A percentile compares a stretch with the other conserved stretches of the same genome.
Conservation (phyloP, 768 basidiomycete species). For the Pluteus cervinus region DNA sequence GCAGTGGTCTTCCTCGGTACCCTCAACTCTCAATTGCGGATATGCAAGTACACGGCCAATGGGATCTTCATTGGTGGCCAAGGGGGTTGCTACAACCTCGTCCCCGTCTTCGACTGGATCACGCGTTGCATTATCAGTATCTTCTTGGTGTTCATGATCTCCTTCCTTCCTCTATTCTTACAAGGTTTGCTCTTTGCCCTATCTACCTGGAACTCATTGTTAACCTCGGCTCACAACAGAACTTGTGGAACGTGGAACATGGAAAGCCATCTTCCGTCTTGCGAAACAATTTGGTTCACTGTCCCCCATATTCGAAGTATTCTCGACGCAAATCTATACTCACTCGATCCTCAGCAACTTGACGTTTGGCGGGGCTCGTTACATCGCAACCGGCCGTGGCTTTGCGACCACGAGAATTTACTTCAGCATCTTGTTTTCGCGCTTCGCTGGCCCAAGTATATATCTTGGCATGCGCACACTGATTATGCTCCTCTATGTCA, state of each 20-base stretch:
- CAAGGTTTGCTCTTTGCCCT: conserved; percentile 55
- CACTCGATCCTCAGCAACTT: conserved; percentile 96
- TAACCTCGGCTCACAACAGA: conserved; percentile 41
- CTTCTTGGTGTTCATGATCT: conserved; percentile 97
- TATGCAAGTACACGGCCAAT: conserved; percentile 73
- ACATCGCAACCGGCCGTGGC: conserved; percentile 98
- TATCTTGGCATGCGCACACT: conserved; percentile 94
- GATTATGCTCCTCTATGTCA: conserved; percentile 90
- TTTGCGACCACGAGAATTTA: conserved; percentile 95
- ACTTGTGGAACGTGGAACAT: conserved; percentile 91
- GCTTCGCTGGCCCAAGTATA: conserved; percentile 97
- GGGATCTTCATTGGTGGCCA: conserved; percentile 75
- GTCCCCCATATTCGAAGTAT: conserved; percentile 95
- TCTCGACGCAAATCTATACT: conserved; percentile 96
- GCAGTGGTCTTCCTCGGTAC: conserved; percentile 94
- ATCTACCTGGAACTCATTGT: conserved; percentile 6
- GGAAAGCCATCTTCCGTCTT: conserved; percentile 85
- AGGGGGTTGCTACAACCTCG: conserved; percentile 89
- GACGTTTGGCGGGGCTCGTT: conserved; percentile 96
- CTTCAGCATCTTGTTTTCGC: conserved; percentile 94
- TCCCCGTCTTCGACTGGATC: conserved; percentile 94
- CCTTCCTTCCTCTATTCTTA: conserved; percentile 90
- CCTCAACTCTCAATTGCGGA: conserved; percentile 69
- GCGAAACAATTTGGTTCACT: conserved; percentile 92
- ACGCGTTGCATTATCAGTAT: conserved; percentile 95